Conservation (phyloP, 2,329 filamentous ascomycete genomes). For the Xylaria sp. region DNA sequence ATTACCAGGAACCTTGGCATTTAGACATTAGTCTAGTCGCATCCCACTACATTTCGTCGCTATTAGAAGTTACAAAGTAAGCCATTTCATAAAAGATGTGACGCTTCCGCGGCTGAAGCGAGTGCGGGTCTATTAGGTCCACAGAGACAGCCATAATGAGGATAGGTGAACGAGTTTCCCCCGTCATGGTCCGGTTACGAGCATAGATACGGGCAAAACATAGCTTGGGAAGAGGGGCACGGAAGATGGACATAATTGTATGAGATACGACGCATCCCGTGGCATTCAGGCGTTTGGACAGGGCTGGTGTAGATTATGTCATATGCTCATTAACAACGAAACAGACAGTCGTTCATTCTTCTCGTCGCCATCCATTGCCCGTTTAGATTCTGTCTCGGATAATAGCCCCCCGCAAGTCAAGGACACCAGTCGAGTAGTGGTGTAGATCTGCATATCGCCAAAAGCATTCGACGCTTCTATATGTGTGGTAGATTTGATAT, state of each 20-base stretch:
- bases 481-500: background rate
- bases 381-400: background rate
- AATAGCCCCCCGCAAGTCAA: background rate
- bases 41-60: background rate
- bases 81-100: background rate
- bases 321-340: slow-evolving; percentile 18
- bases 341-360: background rate
- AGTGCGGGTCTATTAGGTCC: background rate
- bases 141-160: background rate
- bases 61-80: background rate
- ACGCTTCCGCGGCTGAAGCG: background rate
- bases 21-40: background rate
- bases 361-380: background rate
- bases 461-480: background rate
- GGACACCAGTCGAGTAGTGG: background rate
- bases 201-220: background rate
- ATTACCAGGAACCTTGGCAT: background rate
- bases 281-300: slow-evolving; percentile 20
- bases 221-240: background rate
- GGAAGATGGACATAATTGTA: slow-evolving; percentile 31
- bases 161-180: background rate
- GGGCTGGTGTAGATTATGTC: slow-evolving; percentile 10
- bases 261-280: slow-evolving; percentile 34
- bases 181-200: background rate
- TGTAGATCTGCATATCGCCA: background rate